phyloP scores from a whole-genome alignment of 495 filamentous ascomycete species.

The Hyaloscypha bicolor region DNA sequence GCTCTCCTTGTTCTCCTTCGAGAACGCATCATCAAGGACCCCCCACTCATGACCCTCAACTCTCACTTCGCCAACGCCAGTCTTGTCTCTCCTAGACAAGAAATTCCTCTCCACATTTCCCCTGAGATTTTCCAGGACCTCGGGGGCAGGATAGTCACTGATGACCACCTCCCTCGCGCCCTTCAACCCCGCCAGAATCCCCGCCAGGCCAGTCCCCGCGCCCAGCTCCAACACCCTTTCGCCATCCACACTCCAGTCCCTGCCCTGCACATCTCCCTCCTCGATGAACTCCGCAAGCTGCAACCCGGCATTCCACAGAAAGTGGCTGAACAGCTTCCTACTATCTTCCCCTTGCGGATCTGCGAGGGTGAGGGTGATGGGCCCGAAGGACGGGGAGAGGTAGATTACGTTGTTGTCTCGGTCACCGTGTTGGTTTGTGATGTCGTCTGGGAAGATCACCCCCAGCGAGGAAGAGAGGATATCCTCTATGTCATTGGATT shows the following conservation, averaged over 20 bases:
- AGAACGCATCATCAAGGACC: conserved; percentile 50
- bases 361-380: conserved; percentile 46
- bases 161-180: conserved; percentile 65
- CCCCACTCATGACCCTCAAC: conserved; percentile 79
- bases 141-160: conserved; percentile 76
- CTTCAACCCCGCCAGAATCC: conserved; percentile 65
- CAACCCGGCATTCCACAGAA: conserved; percentile 83
- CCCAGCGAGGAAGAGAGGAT: conserved; percentile 63
- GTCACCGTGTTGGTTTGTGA: conserved; percentile 72
- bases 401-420: conserved; percentile 57
- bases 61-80: not conserved
- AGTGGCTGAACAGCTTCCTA: conserved; percentile 74
- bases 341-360: conserved; percentile 59
- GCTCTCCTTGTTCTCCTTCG: conserved; percentile 44
- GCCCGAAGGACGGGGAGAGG: conserved; percentile 58
- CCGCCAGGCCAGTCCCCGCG: conserved; percentile 73
- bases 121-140: conserved; percentile 60
- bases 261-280: conserved; percentile 4
- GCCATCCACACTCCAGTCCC: conserved; percentile 37
- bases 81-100: conserved; percentile 2
- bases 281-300: conserved; percentile 72
- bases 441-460: conserved; percentile 76
- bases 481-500: conserved; percentile 56
- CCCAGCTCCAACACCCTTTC: conserved; percentile 53
- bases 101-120: conserved; percentile 66